These are phyloP conservation scores for Trichosporon sp. DNA, from an alignment of 1,284 basidiomycete genomes.

Conservation along the genomic window DNA sequence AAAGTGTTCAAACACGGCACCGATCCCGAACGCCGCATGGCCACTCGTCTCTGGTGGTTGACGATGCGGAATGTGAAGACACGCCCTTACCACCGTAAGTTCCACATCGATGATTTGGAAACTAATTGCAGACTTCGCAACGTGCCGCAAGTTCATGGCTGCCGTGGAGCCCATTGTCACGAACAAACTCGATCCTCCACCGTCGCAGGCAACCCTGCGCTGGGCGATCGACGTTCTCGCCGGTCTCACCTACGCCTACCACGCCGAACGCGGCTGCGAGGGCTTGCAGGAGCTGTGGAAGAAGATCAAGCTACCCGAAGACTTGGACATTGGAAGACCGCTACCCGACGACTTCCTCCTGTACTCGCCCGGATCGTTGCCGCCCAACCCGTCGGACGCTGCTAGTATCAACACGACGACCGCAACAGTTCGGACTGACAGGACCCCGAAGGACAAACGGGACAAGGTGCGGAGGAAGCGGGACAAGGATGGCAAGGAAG, in stretches of 20 bases:
- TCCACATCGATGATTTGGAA: background rate
- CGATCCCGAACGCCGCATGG: conserved; percentile 47
- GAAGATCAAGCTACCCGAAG: conserved; percentile 51
- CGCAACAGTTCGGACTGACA: background rate
- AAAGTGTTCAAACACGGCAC: conserved; percentile 54
- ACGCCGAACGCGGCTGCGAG: conserved; percentile 50
- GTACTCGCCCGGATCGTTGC: conserved; percentile 19
- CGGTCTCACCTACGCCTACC: conserved; percentile 49
- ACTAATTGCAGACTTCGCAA: conserved; percentile 40
- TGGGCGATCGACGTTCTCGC: conserved; percentile 42
- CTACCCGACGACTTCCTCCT: conserved; percentile 41
- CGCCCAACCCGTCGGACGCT: conserved; percentile 21
- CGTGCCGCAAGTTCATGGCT: conserved; percentile 49
- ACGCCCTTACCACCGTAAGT: conserved; percentile 48
- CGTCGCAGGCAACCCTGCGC: conserved; percentile 22
- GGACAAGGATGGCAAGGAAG: background rate
- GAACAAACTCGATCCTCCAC: conserved; percentile 10
- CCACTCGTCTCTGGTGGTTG: conserved; percentile 53
- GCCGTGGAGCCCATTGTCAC: conserved; percentile 40
- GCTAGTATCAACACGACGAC: conserved; percentile 18
- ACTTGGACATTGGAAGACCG: conserved; percentile 51
- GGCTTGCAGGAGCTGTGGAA: conserved; percentile 49
- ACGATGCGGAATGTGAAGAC: conserved; percentile 48
- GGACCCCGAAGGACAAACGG: background rate
- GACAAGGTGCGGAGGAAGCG: background rate